Base-by-base conservation (phyloP, 495 filamentous ascomycete genomes). In the Aspergillus indologenus region DNA sequence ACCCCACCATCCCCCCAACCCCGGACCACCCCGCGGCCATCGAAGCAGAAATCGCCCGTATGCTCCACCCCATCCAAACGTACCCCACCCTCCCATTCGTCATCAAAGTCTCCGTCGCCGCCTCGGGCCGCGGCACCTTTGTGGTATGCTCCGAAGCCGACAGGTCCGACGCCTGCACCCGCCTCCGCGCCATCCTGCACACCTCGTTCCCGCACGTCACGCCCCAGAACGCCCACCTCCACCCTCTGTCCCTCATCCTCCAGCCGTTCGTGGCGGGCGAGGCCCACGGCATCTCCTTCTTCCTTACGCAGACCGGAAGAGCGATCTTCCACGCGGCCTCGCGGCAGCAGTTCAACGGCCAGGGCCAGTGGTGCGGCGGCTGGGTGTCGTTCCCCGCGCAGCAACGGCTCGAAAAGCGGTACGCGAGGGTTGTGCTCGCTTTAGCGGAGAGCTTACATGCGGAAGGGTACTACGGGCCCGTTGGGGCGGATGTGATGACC, bases 381-480 rank as follows among this genome's bases (percentile, higher is more conserved):
- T 18, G 17, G 17, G 53, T 60, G 11, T 60, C 58, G 23, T 60
- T 51, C 15, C 21, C 26, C 7, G 8, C 19, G 20, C 52, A 60
- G 45, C 15, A 12, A 11, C 43, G 1, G 7, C 45, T 56, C 0
- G 14, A 52, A 17, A 15, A 52, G 26, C 46, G 17, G 3, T 60
- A 56, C 47, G 29, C 29, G 2, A 24, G 22, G 1, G 51, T 60
- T 18, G 23, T 20, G 14, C 8, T 21, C n/a, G n/a, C n/a, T 0
- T 19, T 60, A 17, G 58, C 58, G 18, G 22, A 15, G 5, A n/a
- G 43, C 8, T n/a, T 60, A 19, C 52, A 56, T 40, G 11, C 17
- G 15, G 40, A 46, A 8, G 58, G 58, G 17, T 60, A 56, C 43
- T 49, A 56, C 22, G 58, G 58, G 26, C 52, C 58, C 2, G 58